Conservation (phyloP, 2,329 filamentous ascomycete species). For the Daldinia sp. region DNA sequence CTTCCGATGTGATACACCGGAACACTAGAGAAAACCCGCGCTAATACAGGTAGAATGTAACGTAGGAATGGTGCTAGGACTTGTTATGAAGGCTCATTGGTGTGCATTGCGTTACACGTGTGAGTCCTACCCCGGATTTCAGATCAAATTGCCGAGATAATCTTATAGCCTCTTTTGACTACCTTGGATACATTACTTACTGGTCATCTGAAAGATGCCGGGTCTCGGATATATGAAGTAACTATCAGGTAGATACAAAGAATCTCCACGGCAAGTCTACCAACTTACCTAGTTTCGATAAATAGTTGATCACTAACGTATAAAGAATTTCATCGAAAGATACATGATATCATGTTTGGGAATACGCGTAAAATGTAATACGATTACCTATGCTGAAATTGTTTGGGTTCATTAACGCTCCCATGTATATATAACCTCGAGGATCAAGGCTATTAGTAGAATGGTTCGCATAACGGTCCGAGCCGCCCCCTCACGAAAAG, state of each 20-base stretch:
- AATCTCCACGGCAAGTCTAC: too few relatives aligned
- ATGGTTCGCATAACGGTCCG: background rate
- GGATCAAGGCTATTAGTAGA: too few relatives aligned
- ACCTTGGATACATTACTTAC: background rate
- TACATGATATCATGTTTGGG: too few relatives aligned
- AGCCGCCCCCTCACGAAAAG: background rate
- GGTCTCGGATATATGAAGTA: background rate
- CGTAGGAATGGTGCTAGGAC: background rate
- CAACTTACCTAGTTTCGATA: too few relatives aligned
- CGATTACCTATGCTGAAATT: too few relatives aligned
- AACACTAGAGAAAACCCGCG: background rate
- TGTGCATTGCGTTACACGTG: background rate
- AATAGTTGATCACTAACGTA: too few relatives aligned
- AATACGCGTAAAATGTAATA: too few relatives aligned
- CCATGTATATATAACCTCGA: too few relatives aligned
- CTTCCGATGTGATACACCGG: background rate
- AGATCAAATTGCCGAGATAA: conserved; percentile 3
- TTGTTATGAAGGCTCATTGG: background rate
- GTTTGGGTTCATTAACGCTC: too few relatives aligned
- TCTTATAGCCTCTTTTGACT: background rate
- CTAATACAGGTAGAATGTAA: background rate
- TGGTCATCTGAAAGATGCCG: background rate
- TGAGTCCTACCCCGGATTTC: conserved; percentile 6
- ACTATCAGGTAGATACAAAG: too few relatives aligned
- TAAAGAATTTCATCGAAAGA: too few relatives aligned